Conservation (phyloP, 2,329 filamentous ascomycete genomes). For the Aspergillus oerlinghausenensis region DNA sequence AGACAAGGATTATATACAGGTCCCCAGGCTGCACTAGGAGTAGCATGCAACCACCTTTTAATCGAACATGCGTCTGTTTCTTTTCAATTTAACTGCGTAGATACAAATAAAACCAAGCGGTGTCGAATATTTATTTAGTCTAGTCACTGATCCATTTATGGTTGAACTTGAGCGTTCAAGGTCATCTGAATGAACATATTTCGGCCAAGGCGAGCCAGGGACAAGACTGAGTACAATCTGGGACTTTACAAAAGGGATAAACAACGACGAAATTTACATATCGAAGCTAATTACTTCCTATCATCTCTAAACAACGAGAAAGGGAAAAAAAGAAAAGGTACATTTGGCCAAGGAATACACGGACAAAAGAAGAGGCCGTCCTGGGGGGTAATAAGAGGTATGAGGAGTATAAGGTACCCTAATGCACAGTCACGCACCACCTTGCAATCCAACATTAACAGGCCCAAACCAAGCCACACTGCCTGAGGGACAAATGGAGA, state of each 20-base stretch:
- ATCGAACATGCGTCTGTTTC: too few species aligned
- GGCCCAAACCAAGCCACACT: neutral
- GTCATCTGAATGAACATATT: neutral
- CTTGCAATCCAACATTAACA: neutral
- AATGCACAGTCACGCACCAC: neutral
- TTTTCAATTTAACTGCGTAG: too few species aligned
- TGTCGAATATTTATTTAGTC: neutral
- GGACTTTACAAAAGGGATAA: neutral
- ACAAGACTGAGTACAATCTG: neutral
- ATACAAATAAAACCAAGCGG: neutral
- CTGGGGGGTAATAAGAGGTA: neutral
- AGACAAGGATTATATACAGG: too few species aligned
- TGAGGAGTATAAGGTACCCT: constrained; percentile 1
- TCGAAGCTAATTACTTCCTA: constrained; percentile 32
- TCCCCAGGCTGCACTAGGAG: too few species aligned
- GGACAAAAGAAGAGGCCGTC: neutral
- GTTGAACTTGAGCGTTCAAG: neutral
- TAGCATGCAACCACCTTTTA: too few species aligned
- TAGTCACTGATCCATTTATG: neutral
- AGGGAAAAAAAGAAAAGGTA: constrained; percentile 23
- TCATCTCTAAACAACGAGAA: constrained; percentile 29
- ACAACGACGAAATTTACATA: constrained; percentile 21
- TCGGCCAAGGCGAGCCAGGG: too few species aligned
- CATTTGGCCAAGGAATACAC: constrained; percentile 13
- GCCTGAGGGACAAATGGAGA: neutral